These are phyloP conservation scores for Noccaea caerulescens DNA, from an alignment of 345 rosid species.

Conservation along the genomic window DNA sequence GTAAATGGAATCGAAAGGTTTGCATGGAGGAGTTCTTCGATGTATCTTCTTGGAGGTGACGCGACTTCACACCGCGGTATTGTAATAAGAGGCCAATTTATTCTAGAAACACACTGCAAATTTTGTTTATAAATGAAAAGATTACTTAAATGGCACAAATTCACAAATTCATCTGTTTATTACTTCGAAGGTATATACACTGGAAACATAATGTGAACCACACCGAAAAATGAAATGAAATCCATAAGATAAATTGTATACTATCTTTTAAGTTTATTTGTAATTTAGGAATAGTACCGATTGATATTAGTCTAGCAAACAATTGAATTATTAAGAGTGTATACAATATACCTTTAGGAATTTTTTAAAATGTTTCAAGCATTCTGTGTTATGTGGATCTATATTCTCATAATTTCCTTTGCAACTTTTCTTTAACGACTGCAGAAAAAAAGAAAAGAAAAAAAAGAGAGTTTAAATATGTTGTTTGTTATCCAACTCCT, in stretches of 20 bases:
- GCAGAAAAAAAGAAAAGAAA: neutral
- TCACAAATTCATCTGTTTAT: no score
- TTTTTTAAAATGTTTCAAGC: neutral
- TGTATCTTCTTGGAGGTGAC: neutral
- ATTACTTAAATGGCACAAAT: no score
- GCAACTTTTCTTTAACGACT: conserved; percentile 22
- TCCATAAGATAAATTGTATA: no score
- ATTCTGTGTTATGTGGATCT: conserved; percentile 20
- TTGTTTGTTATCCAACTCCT: neutral
- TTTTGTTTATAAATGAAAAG: no score
- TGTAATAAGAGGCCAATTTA: neutral
- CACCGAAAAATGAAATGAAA: neutral
- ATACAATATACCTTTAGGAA: neutral
- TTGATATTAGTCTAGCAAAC: neutral
- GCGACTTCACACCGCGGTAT: neutral
- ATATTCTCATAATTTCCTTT: neutral
- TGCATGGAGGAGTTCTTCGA: neutral
- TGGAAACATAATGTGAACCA: no score
- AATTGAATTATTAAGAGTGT: neutral
- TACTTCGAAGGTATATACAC: no score
- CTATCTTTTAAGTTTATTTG: no score
- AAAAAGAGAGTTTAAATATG: neutral
- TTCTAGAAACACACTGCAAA: neutral
- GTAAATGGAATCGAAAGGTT: neutral
- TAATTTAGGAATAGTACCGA: neutral